Evolutionary conservation across 169 alveolate genomes (phyloP).

Genomic region (Amoebophrya sp.): DNA sequence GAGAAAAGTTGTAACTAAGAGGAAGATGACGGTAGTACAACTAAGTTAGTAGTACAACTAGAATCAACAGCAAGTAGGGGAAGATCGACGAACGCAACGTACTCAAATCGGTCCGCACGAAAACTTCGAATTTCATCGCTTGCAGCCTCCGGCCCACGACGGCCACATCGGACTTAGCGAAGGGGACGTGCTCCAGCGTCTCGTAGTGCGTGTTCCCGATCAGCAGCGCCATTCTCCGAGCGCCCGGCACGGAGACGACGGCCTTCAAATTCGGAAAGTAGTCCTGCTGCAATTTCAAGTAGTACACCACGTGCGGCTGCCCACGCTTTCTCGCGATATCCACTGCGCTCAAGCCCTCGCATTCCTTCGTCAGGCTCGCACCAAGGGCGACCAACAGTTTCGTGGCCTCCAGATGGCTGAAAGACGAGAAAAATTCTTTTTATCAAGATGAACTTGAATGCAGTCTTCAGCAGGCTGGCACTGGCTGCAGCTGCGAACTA

Average conservation of each 20-base stretch:
- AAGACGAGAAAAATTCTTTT: too few species aligned
- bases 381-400: neutral
- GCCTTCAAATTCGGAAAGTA: neutral
- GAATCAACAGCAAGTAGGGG: too few species aligned
- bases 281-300: neutral
- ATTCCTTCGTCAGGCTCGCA: neutral
- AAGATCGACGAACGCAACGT: too few species aligned
- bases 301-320: neutral
- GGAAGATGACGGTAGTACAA: too few species aligned
- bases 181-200: neutral
- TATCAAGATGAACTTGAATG: too few species aligned
- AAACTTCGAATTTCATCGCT: neutral
- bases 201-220: constrained; percentile 3
- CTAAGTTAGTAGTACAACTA: too few species aligned
- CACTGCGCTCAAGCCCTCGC: neutral
- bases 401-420: neutral
- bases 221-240: neutral
- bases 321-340: neutral
- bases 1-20: too few species aligned
- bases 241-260: neutral
- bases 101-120: neutral
- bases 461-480: too few species aligned
- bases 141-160: neutral
- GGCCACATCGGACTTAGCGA: neutral
- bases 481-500: too few species aligned